Evolutionary conservation across 805 yeast genomes (phyloP), one percentile per base, ranked within the genome.

Genomic region (Suhomyces kilbournensis): DNA sequence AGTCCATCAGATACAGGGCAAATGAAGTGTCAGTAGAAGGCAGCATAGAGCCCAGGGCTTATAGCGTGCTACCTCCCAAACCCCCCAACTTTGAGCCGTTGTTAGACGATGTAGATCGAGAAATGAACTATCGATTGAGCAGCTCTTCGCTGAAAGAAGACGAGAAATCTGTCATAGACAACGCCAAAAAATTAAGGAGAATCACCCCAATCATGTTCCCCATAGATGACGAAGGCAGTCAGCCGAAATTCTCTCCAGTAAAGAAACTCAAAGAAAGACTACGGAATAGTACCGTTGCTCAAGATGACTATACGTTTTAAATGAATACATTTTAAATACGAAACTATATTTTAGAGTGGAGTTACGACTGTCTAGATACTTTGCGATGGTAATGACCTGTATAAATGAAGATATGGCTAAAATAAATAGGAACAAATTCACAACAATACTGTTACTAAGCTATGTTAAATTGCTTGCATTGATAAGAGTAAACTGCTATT

Each of bases 151-250:
- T 40, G 26, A 30, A 44, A 6, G 57, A 56, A n/a, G 56, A 55
- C 26, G 65, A 62, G 32, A 53, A 47, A 25, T 55, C 60, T 7
- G 47, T 52, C 1, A 59, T 68, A 9, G 76, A 68, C 39, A 69
- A 68, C 3, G 77, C 77, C 2, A 74, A 72, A 53, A 56, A 56
- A 22, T 54, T 71, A 39, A 60, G 71, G 46, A 57, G 62, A 48
- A 72, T 74, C 34, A 67, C 68, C 12, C 78, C 78, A 2, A 68
- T 74, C 6, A 60, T 63, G 48, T 59, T 74, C 6, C 78, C 77
- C 1, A 60, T 61, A 8, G 70, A 66, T 12, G 67, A 64, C 10
- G 66, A 59, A 10, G 35, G 57, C 28, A 46, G 54, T 23, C 64
- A 63, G 38, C 67, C 73, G 8, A 58, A 56, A 52, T 63, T 68